phyloP scores from a whole-genome alignment of 148 eudicot species.

The Agrostemma githago region DNA sequence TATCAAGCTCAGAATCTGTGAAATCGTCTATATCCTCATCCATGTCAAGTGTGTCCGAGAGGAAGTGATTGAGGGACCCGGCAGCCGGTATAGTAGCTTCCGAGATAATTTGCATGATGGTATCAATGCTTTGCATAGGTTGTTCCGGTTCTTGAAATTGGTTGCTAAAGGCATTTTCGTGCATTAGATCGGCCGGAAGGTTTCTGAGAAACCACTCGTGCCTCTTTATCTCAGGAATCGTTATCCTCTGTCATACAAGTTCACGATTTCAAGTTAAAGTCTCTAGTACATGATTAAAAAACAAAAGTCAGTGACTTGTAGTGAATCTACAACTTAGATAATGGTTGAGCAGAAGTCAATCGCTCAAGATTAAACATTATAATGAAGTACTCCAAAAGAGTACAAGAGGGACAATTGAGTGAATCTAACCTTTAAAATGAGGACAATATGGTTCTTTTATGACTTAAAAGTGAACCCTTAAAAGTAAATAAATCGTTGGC shows the following conservation, averaged over 20 bases:
- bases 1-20: slow-evolving; percentile 77
- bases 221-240: slow-evolving; percentile 69
- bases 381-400: background rate
- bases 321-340: too few species aligned
- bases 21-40: slow-evolving; percentile 80
- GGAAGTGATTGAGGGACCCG: slow-evolving; percentile 42
- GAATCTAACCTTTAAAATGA: background rate
- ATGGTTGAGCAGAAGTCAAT: too few species aligned
- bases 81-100: slow-evolving; percentile 86
- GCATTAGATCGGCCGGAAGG: slow-evolving; percentile 80
- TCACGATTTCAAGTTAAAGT: background rate
- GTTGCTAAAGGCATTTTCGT: slow-evolving; percentile 53
- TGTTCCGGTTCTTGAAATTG: slow-evolving; percentile 87
- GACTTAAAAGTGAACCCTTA: background rate
- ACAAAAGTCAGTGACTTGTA: too few species aligned
- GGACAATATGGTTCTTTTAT: background rate
- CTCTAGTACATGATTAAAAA: background rate
- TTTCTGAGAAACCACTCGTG: slow-evolving; percentile 80
- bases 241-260: slow-evolving; percentile 65
- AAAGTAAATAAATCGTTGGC: background rate
- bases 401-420: background rate
- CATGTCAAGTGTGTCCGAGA: slow-evolving; percentile 47
- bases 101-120: slow-evolving; percentile 83
- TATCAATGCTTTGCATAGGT: slow-evolving; percentile 80
- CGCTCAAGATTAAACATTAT: background rate